phyloP scores from a whole-genome alignment of 164 flowering plant species.

The Hamamelis virginiana region DNA sequence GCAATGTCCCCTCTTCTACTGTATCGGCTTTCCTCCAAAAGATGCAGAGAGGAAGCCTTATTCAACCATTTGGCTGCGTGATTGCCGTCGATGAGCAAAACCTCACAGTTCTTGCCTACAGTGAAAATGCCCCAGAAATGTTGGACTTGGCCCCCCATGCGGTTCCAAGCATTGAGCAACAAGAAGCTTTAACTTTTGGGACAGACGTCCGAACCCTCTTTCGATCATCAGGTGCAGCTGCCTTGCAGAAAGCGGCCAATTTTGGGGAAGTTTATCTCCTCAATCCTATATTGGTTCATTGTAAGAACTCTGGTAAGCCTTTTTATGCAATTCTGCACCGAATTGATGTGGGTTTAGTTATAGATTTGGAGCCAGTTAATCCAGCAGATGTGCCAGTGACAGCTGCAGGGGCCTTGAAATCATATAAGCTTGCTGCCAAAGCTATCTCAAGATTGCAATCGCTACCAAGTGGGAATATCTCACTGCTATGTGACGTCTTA shows the following conservation, averaged over 20 bases:
- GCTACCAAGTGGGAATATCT: slow-evolving; percentile 64
- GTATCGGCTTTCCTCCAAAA: slow-evolving; percentile 59
- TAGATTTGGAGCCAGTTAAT: slow-evolving; percentile 76
- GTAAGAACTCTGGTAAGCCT: slow-evolving; percentile 66
- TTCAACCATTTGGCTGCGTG: slow-evolving; percentile 73
- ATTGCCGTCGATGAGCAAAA: slow-evolving; percentile 58
- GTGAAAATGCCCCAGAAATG: slow-evolving; percentile 79
- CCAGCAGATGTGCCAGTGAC: slow-evolving; percentile 65
- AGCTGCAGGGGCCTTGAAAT: slow-evolving; percentile 76
- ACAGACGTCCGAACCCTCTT: slow-evolving; percentile 60
- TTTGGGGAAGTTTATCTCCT: slow-evolving; percentile 61
- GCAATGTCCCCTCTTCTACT: slow-evolving; percentile 45
- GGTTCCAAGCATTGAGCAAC: slow-evolving; percentile 66
- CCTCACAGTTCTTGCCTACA: slow-evolving; percentile 56
- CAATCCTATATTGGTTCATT: slow-evolving; percentile 65
- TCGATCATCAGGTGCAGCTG: slow-evolving; percentile 50
- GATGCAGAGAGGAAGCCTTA: slow-evolving; percentile 60
- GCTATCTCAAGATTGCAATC: slow-evolving; percentile 75
- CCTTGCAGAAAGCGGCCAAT: slow-evolving; percentile 60
- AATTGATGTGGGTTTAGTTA: slow-evolving; percentile 63
- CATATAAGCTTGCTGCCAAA: slow-evolving; percentile 80
- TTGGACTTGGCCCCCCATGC: slow-evolving; percentile 67
- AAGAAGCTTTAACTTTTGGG: slow-evolving; percentile 60
- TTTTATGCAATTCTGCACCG: slow-evolving; percentile 77
- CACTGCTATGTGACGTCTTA: slow-evolving; percentile 58